These are phyloP conservation scores for Globisporangium yorkense DNA, from an alignment of 352 stramenopile genomes.

Conservation along the genomic window DNA sequence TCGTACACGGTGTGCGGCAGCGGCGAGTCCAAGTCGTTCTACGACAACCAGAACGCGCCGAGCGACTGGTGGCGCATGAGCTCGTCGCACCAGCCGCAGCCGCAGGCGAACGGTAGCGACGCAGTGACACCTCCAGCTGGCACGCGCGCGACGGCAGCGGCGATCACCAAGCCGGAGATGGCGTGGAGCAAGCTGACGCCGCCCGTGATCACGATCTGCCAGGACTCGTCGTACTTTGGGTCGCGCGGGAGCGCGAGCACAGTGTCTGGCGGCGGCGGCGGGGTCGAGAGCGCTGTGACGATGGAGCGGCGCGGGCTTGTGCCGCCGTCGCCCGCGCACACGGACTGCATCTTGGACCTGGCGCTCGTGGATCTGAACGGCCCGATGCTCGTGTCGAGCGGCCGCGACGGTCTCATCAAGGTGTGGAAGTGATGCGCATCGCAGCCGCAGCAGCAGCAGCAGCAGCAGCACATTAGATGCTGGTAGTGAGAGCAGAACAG, in stretches of 20 bases:
- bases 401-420: slow-evolving; percentile 95
- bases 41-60: slow-evolving; percentile 74
- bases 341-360: slow-evolving; percentile 94
- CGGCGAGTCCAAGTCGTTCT: slow-evolving; percentile 79
- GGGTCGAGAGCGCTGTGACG: slow-evolving; percentile 67
- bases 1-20: slow-evolving; percentile 93
- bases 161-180: slow-evolving; percentile 75
- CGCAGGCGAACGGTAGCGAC: slow-evolving; percentile 19
- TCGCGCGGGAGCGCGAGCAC: slow-evolving; percentile 38
- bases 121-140: slow-evolving; percentile 13
- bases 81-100: slow-evolving; percentile 25
- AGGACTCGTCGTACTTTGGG: slow-evolving; percentile 73
- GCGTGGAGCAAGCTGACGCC: slow-evolving; percentile 85
- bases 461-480: neutral
- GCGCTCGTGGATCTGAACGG: slow-evolving; percentile 91
- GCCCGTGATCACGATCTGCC: slow-evolving; percentile 80
- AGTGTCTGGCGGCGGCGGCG: slow-evolving; percentile 39
- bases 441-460: neutral
- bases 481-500: neutral
- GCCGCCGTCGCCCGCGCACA: slow-evolving; percentile 82
- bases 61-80: slow-evolving; percentile 84
- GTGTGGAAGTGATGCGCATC: slow-evolving; percentile 82
- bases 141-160: slow-evolving; percentile 12
- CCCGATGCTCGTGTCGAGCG: slow-evolving; percentile 90
- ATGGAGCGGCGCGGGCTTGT: slow-evolving; percentile 86